Conservation (phyloP, 371 early-diverging fungal species). For the Mycotypha africana region DNA sequence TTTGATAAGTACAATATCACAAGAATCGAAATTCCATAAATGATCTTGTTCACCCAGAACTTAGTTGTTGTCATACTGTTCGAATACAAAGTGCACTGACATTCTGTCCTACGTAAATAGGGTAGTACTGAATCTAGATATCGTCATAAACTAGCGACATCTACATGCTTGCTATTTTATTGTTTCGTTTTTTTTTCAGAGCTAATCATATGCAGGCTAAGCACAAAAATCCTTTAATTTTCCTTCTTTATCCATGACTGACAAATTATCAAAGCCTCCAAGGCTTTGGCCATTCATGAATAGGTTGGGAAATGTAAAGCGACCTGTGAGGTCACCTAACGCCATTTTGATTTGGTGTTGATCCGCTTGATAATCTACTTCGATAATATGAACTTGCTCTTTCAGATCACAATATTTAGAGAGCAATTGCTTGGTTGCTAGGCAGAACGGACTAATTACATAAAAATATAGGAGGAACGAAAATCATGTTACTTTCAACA, state of each 20-base stretch:
- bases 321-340: constrained; percentile 25
- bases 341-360: constrained; percentile 24
- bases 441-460: constrained; percentile 43
- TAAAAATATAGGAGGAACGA: too few relatives aligned
- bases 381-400: constrained; percentile 25
- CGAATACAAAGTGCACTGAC: too few relatives aligned
- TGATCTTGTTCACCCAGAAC: too few relatives aligned
- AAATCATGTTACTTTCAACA: too few relatives aligned
- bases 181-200: background rate
- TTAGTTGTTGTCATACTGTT: too few relatives aligned
- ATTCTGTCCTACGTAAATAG: background rate
- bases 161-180: too few relatives aligned
- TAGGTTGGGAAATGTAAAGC: constrained; percentile 40
- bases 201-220: too few relatives aligned
- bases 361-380: constrained; percentile 33
- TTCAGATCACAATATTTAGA: constrained; percentile 34
- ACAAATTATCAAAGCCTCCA: constrained; percentile 40
- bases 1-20: too few relatives aligned
- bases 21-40: too few relatives aligned
- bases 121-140: too few relatives aligned
- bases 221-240: constrained; percentile 16
- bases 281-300: constrained; percentile 37
- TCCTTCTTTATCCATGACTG: constrained; percentile 35
- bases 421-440: constrained; percentile 47
- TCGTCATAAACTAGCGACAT: too few relatives aligned